A percentile compares a stretch with the other conserved stretches of the same genome.
phyloP scores from a whole-genome alignment of 2,329 filamentous ascomycete species.

The Penicillium freii region DNA sequence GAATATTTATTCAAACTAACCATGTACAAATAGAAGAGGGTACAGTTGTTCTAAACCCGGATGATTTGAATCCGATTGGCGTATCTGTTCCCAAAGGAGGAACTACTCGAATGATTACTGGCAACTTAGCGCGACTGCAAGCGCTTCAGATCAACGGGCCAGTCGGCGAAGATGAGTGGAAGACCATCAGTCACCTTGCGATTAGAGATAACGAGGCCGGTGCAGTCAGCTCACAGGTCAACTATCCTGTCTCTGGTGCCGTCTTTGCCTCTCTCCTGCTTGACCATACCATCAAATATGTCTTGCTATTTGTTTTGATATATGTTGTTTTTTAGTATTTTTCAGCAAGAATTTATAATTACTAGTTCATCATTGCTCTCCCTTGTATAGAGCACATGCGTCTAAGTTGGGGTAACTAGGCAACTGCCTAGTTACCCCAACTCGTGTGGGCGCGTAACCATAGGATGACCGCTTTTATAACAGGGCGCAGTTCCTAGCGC shows the following conservation, averaged over 20 bases:
- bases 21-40: background rate
- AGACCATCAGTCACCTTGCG: background rate
- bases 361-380: no score
- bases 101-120: background rate
- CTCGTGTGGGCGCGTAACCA: no score
- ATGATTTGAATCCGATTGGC: background rate
- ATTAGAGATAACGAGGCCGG: background rate
- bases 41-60: background rate
- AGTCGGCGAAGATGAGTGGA: background rate
- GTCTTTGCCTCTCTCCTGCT: background rate
- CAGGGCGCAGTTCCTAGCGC: no score
- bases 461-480: no score
- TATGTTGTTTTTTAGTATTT: background rate
- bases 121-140: background rate
- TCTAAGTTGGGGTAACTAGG: no score
- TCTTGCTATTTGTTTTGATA: background rate
- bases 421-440: no score
- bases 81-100: background rate
- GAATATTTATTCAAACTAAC: background rate
- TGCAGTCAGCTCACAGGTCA: background rate
- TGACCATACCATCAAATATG: background rate
- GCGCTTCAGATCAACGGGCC: background rate
- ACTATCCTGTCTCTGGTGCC: background rate
- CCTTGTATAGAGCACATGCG: no score
- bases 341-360: no score